Evolutionary conservation across 2,329 filamentous ascomycete genomes (phyloP), one percentile per base, ranked within the genome.

Genomic region (Botrytis sinoallii): DNA sequence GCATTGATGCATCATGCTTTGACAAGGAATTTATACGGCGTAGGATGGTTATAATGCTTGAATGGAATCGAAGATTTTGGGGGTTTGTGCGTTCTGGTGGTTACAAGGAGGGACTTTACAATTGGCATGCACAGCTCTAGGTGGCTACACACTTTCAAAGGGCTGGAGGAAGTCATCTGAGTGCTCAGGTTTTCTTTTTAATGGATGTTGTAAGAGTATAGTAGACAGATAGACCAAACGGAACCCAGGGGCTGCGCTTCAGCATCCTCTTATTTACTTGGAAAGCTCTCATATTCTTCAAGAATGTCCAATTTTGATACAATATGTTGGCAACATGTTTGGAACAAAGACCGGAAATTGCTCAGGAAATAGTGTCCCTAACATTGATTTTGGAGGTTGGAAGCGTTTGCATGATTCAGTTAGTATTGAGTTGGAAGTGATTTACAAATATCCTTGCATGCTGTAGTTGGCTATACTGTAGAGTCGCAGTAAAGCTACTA

Each of bases 201-300:
- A 52, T 69, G n/a, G 22, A 35, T 61, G n/a, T 32, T 73, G 71
- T 73, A 73, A 61, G 64, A 73, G 25, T 71, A 71, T 22, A 66
- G 70, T 65, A 71, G 70, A 65, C 29, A 65, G 42, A 71, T 73
- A 69, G 64, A 68, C 46, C 20, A 48, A 46, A 18, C 61, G 48
- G 42, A 32, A 55, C 60, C 44, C 16, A 12, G 18, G 55, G 55
- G 35, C 38, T 29, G 29, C 42, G 20, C 38, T 20, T 32, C 3
- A 68, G n/a, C 29, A 25, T 22, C 9, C 35, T 57, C n/a, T 42
- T 42, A 29, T 42, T 16, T 6, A 32, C 25, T 42, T 10, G 25
- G 9, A 55, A 25, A 29, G 20, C 4, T n/a, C 32, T 25, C 20
- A 48, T 18, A n/a, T 9, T 16, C 10, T 35, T 16, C 1, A 35